Percentiles rank a stretch among this genome's conserved stretches.
Evolutionary conservation across 1,139 yeast species (phyloP).

Genomic region (Magnusiomyces fungicola): DNA sequence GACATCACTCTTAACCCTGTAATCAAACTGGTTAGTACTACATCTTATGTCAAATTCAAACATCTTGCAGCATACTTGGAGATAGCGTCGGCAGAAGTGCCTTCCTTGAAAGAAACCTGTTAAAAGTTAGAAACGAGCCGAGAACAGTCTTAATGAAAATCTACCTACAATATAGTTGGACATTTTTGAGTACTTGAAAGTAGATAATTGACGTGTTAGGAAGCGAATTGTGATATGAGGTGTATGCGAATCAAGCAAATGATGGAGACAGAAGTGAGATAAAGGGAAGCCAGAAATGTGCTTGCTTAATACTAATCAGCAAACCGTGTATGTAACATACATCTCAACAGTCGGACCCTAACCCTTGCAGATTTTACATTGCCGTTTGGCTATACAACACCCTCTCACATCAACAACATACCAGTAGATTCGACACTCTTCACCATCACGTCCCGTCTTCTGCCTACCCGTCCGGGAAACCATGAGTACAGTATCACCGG

Average conservation of each 20-base stretch:
- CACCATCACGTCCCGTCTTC: not conserved
- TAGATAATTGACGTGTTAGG: not conserved
- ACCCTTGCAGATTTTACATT: not conserved
- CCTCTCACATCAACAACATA: not conserved
- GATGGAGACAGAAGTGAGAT: not conserved
- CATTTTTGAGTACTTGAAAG: not conserved
- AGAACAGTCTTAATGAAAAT: not conserved
- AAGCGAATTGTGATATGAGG: not conserved
- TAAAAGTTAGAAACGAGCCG: not conserved
- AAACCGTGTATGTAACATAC: not conserved
- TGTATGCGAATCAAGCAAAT: not conserved
- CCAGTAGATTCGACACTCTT: not conserved
- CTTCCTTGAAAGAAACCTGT: conserved; percentile 1
- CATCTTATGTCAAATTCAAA: not conserved
- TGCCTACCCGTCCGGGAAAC: not conserved
- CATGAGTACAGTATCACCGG: conserved; percentile 6
- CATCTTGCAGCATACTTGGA: not conserved
- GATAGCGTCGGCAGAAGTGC: conserved; percentile 1
- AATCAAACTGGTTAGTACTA: not conserved
- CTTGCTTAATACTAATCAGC: not conserved
- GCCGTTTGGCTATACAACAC: not conserved
- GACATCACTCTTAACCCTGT: not conserved
- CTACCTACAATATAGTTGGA: not conserved
- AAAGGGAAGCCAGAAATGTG: not conserved
- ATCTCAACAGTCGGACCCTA: too few species aligned